Conservation (phyloP, 106 monocot species). For the Acorus gramineus region DNA sequence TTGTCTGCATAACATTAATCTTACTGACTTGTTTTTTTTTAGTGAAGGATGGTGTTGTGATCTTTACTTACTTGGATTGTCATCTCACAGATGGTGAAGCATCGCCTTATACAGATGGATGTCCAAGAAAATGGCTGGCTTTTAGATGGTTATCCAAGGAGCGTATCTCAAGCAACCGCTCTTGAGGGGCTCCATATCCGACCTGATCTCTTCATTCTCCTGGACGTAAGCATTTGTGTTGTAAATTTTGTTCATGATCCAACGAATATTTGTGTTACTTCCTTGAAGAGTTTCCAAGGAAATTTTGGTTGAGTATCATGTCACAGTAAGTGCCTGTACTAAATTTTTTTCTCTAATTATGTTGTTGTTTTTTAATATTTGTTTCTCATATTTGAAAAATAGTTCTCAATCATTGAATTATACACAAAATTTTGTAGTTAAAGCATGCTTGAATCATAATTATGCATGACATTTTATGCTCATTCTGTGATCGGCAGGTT, state of each 20-base stretch:
- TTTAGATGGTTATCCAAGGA: constrained; percentile 93
- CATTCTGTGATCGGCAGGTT: constrained; percentile 33
- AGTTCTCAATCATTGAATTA: not conserved
- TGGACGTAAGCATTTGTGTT: constrained; percentile 56
- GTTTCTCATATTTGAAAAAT: not conserved
- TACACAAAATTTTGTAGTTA: not conserved
- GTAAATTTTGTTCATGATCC: no score
- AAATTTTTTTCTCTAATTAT: not conserved
- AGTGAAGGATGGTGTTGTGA: not conserved
- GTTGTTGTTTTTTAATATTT: not conserved
- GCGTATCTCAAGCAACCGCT: constrained; percentile 79
- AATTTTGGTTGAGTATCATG: no score
- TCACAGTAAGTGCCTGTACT: no score
- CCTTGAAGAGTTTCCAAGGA: no score
- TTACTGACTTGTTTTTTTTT: no score
- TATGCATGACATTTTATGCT: not conserved
- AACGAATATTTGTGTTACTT: no score
- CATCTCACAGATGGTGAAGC: constrained; percentile 80
- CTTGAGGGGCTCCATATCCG: constrained; percentile 69
- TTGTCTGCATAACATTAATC: not conserved
- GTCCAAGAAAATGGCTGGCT: constrained; percentile 93
- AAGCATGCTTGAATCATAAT: not conserved
- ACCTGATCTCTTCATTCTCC: constrained; percentile 86
- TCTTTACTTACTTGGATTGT: not conserved
- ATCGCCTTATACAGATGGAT: constrained; percentile 62